Base-by-base conservation (phyloP, 2,329 filamentous ascomycete species). In the Colletotrichum tropicale region DNA sequence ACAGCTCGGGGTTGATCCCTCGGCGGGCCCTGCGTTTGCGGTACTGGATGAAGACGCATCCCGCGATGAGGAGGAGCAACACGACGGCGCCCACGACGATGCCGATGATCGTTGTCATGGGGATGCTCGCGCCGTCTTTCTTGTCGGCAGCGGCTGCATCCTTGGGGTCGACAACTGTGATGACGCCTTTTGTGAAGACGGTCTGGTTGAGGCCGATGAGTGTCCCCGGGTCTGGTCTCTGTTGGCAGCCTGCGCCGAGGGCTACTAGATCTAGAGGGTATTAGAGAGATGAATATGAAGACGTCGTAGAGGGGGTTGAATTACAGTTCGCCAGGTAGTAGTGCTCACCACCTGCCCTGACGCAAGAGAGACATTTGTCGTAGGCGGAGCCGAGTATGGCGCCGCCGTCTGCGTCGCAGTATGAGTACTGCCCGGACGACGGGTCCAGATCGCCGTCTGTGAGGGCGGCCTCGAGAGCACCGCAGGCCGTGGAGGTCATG, bases 301-400 rank as follows among this genome's bases (percentile, higher is more conserved):
- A 13, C 2, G 2, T 34, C 2, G 32, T 34, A 34, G 2, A 18
- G 5, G 32, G 65, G 28, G 13, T 4, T 26, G 12, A 78, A 86
- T 78, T 81, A 90, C 89, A 89, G 77, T 91, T 91, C 66, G 87
- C 85, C 8, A 91, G 75, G 74, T 88, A 87, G 18, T 83, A 81
- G 34, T 86, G 86, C 3, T 82, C 81, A 8, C 84, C 84, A 18
- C 84, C 84, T 2, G 87, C 86, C 18, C 80, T 80, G 12, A 91
- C 83, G 69, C 90, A 91, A 13, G 84, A 81, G 4, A 85, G 78
- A 65, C 90, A 91, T 55, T 83, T 82, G 3, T 83, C 81, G 66
- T 86, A 84, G 5, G 81, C 78, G 52, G 70, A 75, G 70, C 82
- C 77, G 0, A 81, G 81, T 78, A 88, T 83, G 12, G 81, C 82